Percentiles rank a stretch among this genome's conserved stretches.
Conservation (phyloP, 352 stramenopile species). For the Globisporangium cylindrosporum region DNA sequence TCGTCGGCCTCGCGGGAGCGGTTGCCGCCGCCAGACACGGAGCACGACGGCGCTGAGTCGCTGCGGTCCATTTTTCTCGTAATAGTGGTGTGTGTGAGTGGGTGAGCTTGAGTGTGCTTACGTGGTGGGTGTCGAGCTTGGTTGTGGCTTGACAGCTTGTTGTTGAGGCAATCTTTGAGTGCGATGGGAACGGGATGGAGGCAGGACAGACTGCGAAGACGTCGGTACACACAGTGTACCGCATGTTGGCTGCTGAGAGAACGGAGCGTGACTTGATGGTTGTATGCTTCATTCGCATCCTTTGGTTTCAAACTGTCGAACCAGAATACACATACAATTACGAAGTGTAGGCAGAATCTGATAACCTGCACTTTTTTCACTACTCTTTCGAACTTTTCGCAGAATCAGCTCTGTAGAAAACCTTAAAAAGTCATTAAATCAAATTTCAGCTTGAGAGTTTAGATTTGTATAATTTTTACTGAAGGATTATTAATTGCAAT, state of each 20-base stretch:
- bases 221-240: background rate
- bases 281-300: no score
- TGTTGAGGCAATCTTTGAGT: conserved; percentile 1
- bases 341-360: background rate
- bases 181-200: background rate
- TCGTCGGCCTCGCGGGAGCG: conserved; percentile 5
- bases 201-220: background rate
- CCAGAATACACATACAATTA: background rate
- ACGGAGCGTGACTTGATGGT: no score
- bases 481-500: no score
- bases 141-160: background rate
- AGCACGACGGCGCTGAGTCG: conserved; percentile 28
- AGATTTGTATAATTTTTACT: no score
- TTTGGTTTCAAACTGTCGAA: background rate
- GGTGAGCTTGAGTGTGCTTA: background rate
- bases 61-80: conserved; percentile 9
- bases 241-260: background rate
- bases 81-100: conserved; percentile 5
- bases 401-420: no score
- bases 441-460: no score
- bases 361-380: no score
- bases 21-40: conserved; percentile 27
- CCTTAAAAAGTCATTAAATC: no score
- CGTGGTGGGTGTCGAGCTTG: background rate
- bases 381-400: no score